Base-by-base conservation (phyloP, 768 basidiomycete species). In the Hortiboletus campestris region DNA sequence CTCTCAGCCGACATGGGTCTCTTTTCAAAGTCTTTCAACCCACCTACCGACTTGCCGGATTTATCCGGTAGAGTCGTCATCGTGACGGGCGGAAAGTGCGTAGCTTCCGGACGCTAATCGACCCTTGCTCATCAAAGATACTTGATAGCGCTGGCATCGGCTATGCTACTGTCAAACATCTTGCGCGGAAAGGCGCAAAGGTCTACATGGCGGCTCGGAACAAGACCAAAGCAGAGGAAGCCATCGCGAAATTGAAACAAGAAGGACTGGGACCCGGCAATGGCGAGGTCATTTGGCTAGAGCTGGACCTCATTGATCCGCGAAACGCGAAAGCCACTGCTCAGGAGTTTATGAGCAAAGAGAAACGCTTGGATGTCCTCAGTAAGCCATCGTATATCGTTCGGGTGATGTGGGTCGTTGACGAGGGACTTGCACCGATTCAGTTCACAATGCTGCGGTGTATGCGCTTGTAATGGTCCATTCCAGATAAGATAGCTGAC, bases 381-480 rank as follows among this genome's bases (percentile, higher is more conserved):
- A 59, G 84, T 84, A 55, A 57, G 72, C 3, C 35, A 6, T 39
- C 10, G n/a, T 17, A 38, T 28, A 29, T 53, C 1, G 10, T 53
- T 43, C 29, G 28, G 1, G 16, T 3, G 14, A 19, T 20, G 8
- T 13, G 12, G 16, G 19, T 44, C 12, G 35, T 56, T 54, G 38
- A 58, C 8, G 20, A 45, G 45, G 35, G 28, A 22, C 19, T 51
- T 44, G 35, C 5, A 28, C 20, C 6, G 1, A 44, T 56, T 14
- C 49, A 84, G 84, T 84, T 25, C 83, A 84, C 57, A 86, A 86
- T 55, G 84, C 81, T 28, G 80, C 68, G 17, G 53, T 75, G 84
- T 84, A 55, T 62, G 77, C 39, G 32, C 28, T 32, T 17, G 17
- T 6, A 3, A 8, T 20, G 13, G 1, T 22, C 19, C 19, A 20